A percentile compares a stretch with the other conserved stretches of the same genome.
Conservation (phyloP, 345 rosid species). For the Murraya koenigii region DNA sequence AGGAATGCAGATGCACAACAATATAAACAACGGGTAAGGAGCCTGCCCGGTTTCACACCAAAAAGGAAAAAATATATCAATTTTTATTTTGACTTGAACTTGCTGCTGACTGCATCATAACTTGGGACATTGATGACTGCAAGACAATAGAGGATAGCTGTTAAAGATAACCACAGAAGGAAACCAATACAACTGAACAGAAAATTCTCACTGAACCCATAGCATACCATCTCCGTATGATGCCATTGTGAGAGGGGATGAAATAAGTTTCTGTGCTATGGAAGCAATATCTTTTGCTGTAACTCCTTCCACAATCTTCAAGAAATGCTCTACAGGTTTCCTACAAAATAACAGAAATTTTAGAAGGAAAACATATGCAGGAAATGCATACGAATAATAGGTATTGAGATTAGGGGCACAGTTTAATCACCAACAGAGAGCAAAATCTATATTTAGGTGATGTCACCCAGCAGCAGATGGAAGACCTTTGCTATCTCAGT, state of each 20-base stretch:
- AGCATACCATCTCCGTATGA: conserved; percentile 80
- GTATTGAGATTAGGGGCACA: not conserved
- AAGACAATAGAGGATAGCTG: not conserved
- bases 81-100: conserved; percentile 41
- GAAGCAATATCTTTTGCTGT: conserved; percentile 56
- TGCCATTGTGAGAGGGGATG: conserved; percentile 92
- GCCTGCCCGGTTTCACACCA: conserved; percentile 4
- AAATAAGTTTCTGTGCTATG: conserved; percentile 49
- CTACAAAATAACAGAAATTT: conserved; percentile 30
- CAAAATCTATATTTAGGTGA: not conserved
- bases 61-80: not conserved
- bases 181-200: not conserved
- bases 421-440: not conserved
- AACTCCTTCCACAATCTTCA: conserved; percentile 60
- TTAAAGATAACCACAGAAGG: conserved; percentile 3
- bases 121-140: conserved; percentile 62
- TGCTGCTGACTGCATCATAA: conserved; percentile 61
- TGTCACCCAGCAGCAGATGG: conserved; percentile 1
- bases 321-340: conserved; percentile 74
- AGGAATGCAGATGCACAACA: conserved; percentile 16
- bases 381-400: not conserved
- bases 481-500: not conserved
- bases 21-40: conserved; percentile 9
- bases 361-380: not conserved
- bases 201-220: not conserved